A percentile compares a stretch with the other conserved stretches of the same genome.
These are phyloP conservation scores for Fraxinus excelsior DNA, from an alignment of 257 asterid species.

Conservation along the genomic window DNA sequence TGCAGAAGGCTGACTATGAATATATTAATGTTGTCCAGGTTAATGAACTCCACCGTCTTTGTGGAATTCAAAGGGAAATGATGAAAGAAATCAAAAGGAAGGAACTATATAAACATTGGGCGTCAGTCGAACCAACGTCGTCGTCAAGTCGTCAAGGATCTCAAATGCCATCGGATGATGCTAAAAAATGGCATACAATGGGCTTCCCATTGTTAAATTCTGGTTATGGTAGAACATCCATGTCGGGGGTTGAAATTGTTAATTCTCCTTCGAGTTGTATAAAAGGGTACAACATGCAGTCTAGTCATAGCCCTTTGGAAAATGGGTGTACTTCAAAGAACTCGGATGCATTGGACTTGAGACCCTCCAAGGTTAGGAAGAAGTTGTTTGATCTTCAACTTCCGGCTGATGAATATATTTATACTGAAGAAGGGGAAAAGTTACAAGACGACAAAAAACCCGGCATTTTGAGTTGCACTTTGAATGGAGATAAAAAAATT, in stretches of 20 bases:
- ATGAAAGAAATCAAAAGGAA: conserved; percentile 72
- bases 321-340: conserved; percentile 55
- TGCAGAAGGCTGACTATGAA: conserved; percentile 16
- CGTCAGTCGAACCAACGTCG: conserved; percentile 73
- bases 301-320: conserved; percentile 40
- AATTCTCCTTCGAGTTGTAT: conserved; percentile 75
- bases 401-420: conserved; percentile 81
- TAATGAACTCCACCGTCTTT: conserved; percentile 82
- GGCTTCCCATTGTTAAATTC: conserved; percentile 11
- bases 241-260: conserved; percentile 25
- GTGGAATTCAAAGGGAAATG: conserved; percentile 86
- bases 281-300: conserved; percentile 44
- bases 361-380: conserved; percentile 84
- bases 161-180: conserved; percentile 66
- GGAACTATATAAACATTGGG: conserved; percentile 42
- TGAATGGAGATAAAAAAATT: conserved; percentile 34
- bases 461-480: conserved; percentile 35
- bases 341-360: conserved; percentile 56
- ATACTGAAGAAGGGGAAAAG: conserved; percentile 61
- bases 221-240: conserved; percentile 15
- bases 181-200: conserved; percentile 63
- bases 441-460: conserved; percentile 32
- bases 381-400: conserved; percentile 85
- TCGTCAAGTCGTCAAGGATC: conserved; percentile 69
- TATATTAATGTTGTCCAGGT: conserved; percentile 47